These are phyloP conservation scores for Akebia trifoliata DNA, from an alignment of 164 flowering plant species.

Conservation along the genomic window DNA sequence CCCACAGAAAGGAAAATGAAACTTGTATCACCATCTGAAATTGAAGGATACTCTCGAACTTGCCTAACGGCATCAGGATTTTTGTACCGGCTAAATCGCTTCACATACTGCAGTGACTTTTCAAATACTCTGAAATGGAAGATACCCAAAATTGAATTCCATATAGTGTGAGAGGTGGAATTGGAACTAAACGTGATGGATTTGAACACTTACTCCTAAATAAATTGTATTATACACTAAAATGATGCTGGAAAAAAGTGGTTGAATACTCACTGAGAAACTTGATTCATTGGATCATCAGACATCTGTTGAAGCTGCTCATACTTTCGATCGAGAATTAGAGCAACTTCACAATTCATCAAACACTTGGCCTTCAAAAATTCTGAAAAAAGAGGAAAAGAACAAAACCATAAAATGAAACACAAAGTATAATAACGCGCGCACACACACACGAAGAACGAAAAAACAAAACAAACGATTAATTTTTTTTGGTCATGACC, in stretches of 20 bases:
- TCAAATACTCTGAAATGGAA: slow-evolving; percentile 74
- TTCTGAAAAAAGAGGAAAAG: slow-evolving; percentile 35
- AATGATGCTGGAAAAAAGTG: neutral
- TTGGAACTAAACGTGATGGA: neutral
- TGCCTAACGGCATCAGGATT: slow-evolving; percentile 96
- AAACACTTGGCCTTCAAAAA: slow-evolving; percentile 96
- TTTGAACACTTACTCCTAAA: neutral
- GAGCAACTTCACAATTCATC: slow-evolving; percentile 96
- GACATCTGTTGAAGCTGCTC: slow-evolving; percentile 91
- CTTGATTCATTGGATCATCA: slow-evolving; percentile 83
- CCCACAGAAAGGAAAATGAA: neutral
- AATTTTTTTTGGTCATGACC: too few relatives aligned
- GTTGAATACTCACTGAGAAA: slow-evolving; percentile 75
- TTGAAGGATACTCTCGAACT: slow-evolving; percentile 92
- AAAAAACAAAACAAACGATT: too few relatives aligned
- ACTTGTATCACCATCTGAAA: slow-evolving; percentile 1
- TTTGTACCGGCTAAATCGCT: slow-evolving; percentile 97
- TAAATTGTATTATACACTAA: neutral
- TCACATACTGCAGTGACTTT: slow-evolving; percentile 95
- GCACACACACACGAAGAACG: neutral
- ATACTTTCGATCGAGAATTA: slow-evolving; percentile 85
- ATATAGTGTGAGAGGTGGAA: neutral
- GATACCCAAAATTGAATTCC: neutral
- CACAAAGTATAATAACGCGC: neutral
- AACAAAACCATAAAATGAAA: neutral